Evolutionary conservation across 2,329 filamentous ascomycete genomes (phyloP).

Genomic region (Penicillium sp.): DNA sequence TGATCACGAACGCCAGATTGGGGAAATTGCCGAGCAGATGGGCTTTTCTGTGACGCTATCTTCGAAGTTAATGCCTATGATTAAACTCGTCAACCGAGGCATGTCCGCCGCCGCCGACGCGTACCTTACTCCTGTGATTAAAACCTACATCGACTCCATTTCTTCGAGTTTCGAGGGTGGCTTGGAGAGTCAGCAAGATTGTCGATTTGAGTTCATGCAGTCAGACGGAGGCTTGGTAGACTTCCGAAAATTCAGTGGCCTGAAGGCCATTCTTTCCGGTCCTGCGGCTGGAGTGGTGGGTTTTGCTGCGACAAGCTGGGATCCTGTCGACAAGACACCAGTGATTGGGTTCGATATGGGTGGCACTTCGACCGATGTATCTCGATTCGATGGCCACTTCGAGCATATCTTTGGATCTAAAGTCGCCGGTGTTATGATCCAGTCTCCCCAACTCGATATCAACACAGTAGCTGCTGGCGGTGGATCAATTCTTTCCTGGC

Average conservation of each 20-base stretch:
- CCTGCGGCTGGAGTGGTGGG: slow-evolving; percentile 94
- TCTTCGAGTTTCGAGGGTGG: slow-evolving; percentile 72
- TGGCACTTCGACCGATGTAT: slow-evolving; percentile 86
- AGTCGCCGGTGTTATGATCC: slow-evolving; percentile 90
- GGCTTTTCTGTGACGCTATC: slow-evolving; percentile 79
- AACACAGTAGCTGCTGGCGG: slow-evolving; percentile 93
- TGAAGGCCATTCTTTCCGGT: slow-evolving; percentile 85
- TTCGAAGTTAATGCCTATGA: slow-evolving; percentile 81
- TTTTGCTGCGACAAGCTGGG: slow-evolving; percentile 88
- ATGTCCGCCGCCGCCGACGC: slow-evolving; percentile 78
- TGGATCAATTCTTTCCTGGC: slow-evolving; percentile 70
- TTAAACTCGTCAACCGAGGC: slow-evolving; percentile 73
- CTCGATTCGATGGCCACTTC: slow-evolving; percentile 81
- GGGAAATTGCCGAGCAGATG: slow-evolving; percentile 74
- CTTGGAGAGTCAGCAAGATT: slow-evolving; percentile 70
- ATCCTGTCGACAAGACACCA: slow-evolving; percentile 75
- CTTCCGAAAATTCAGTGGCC: slow-evolving; percentile 69
- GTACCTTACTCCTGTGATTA: slow-evolving; percentile 76
- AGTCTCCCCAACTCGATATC: slow-evolving; percentile 89
- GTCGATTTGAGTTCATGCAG: slow-evolving; percentile 95
- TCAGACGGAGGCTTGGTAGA: slow-evolving; percentile 72
- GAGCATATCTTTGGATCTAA: slow-evolving; percentile 95
- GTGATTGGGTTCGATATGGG: slow-evolving; percentile 98
- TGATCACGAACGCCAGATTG: slow-evolving; percentile 76
- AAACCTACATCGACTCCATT: slow-evolving; percentile 65